These are phyloP conservation scores for Glycyrrhiza uralensis DNA, from an alignment of 306 rosid genomes.

Conservation along the genomic window DNA sequence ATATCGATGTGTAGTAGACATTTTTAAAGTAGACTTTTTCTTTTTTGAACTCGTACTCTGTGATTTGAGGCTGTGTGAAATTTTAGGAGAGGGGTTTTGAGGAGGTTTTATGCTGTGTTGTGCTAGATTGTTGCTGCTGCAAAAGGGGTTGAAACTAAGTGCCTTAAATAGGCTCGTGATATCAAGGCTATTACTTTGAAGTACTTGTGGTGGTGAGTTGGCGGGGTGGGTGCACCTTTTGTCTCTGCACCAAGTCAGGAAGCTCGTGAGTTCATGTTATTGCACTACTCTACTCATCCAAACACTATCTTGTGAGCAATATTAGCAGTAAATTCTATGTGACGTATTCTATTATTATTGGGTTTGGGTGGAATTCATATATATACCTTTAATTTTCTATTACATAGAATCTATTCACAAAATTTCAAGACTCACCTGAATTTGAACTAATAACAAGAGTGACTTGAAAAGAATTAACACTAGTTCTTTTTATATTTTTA, in stretches of 20 bases:
- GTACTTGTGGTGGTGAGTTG: slow-evolving; percentile 37
- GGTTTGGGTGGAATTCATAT: no score
- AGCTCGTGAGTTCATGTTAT: slow-evolving; percentile 66
- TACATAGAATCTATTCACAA: no score
- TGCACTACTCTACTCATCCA: slow-evolving; percentile 26
- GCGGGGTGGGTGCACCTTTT: slow-evolving; percentile 51
- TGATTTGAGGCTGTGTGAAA: background rate
- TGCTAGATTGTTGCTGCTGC: slow-evolving; percentile 1
- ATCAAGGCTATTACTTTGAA: slow-evolving; percentile 21
- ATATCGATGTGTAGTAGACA: slow-evolving; percentile 40
- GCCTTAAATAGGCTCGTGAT: slow-evolving; percentile 73
- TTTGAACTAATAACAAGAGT: no score
- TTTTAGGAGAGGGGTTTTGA: background rate
- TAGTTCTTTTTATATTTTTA: no score
- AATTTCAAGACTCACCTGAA: no score
- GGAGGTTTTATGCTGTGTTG: slow-evolving; percentile 19
- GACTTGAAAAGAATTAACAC: no score
- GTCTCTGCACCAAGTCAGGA: slow-evolving; percentile 35
- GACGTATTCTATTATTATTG: no score
- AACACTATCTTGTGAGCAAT: no score
- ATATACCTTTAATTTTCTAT: no score
- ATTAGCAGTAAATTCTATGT: no score
- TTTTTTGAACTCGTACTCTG: background rate
- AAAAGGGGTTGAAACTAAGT: slow-evolving; percentile 19
- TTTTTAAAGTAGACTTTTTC: background rate